phyloP scores from a whole-genome alignment of 768 basidiomycete species.

The Leccinum subtestaceum region DNA sequence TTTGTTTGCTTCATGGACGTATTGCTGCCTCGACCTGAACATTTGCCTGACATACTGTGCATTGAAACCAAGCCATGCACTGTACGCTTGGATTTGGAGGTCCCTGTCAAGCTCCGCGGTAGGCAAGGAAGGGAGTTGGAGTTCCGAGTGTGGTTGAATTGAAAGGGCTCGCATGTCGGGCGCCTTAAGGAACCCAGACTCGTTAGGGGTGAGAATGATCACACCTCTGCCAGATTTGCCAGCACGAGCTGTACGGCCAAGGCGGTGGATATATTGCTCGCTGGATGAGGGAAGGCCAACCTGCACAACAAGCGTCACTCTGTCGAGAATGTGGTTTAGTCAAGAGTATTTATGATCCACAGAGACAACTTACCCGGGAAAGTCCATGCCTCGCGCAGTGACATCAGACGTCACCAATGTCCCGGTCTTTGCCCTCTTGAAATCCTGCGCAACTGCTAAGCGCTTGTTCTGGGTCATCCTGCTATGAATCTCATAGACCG shows the following conservation, averaged over 20 bases:
- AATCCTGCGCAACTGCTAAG: constrained; percentile 46
- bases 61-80: constrained; percentile 59
- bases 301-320: constrained; percentile 60
- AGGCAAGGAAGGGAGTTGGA: constrained; percentile 28
- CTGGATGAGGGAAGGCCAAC: constrained; percentile 63
- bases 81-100: constrained; percentile 50
- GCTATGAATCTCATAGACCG: constrained; percentile 55
- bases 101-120: constrained; percentile 32
- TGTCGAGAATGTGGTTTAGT: constrained; percentile 19
- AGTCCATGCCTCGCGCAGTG: constrained; percentile 66
- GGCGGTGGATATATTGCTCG: constrained; percentile 78
- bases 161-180: constrained; percentile 40
- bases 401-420: constrained; percentile 56
- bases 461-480: constrained; percentile 50
- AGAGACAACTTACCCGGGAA: constrained; percentile 45
- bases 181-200: constrained; percentile 45
- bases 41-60: constrained; percentile 38
- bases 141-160: constrained; percentile 33
- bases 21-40: constrained; percentile 37
- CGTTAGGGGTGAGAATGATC: constrained; percentile 51
- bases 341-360: not conserved
- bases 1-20: constrained; percentile 40
- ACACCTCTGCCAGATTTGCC: constrained; percentile 61
- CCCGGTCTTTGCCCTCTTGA: constrained; percentile 43
- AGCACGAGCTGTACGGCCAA: constrained; percentile 76